phyloP scores from a whole-genome alignment of 495 filamentous ascomycete species.

The Hypoxylon fragiforme region DNA sequence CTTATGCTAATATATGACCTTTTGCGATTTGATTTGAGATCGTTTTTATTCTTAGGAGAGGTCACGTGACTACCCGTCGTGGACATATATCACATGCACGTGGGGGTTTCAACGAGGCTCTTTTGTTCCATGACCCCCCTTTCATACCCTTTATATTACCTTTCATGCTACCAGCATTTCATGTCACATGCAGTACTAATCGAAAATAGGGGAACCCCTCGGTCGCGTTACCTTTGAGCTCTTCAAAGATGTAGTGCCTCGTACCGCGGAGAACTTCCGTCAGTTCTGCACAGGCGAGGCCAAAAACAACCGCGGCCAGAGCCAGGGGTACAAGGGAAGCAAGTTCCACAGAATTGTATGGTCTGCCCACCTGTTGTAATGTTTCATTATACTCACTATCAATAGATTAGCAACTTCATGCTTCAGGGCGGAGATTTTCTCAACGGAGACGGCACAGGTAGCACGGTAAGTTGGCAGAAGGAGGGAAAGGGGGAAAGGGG shows the following conservation, averaged over 20 bases:
- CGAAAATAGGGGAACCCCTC: conserved; percentile 73
- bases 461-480: conserved; percentile 48
- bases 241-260: conserved; percentile 79
- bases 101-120: neutral
- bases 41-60: conserved; percentile 1
- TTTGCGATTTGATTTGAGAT: neutral
- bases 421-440: conserved; percentile 94
- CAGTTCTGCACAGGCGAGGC: conserved; percentile 95
- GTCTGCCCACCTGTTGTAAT: conserved; percentile 21
- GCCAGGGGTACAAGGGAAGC: conserved; percentile 89
- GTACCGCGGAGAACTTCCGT: conserved; percentile 95
- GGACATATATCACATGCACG: neutral
- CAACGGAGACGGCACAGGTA: conserved; percentile 90
- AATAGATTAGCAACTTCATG: conserved; percentile 95
- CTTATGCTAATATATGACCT: conserved; percentile 4
- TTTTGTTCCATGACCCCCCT: neutral
- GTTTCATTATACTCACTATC: neutral
- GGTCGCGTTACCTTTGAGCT: conserved; percentile 94
- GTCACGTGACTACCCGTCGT: conserved; percentile 22
- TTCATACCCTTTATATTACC: too few species aligned
- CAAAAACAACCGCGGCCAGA: conserved; percentile 76
- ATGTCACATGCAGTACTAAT: conserved; percentile 5
- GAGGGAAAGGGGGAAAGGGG: neutral
- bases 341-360: conserved; percentile 94
- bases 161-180: neutral